Evolutionary conservation across 306 rosid genomes (phyloP).

Genomic region (Cajanus cajan): DNA sequence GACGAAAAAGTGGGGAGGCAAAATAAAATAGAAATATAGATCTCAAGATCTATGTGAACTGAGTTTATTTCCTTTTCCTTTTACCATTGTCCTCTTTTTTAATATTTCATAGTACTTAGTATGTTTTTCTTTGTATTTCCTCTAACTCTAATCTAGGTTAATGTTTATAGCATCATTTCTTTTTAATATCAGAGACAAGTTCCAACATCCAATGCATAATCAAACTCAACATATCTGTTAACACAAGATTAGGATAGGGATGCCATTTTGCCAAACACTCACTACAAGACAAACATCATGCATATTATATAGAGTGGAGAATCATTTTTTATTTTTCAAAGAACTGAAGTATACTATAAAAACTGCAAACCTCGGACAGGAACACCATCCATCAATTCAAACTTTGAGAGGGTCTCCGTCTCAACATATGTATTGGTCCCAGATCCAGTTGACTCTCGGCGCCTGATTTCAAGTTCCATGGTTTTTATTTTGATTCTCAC

Average conservation of each 20-base stretch:
- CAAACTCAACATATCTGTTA: background rate
- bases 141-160: background rate
- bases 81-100: background rate
- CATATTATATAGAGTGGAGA: background rate
- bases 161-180: background rate
- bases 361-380: conserved; percentile 66
- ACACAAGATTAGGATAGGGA: background rate
- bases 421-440: conserved; percentile 81
- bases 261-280: background rate
- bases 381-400: conserved; percentile 86
- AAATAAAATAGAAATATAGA: background rate
- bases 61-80: background rate
- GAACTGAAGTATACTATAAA: background rate
- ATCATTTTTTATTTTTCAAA: background rate
- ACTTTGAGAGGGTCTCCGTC: conserved; percentile 82
- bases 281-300: background rate
- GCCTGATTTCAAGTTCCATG: conserved; percentile 84
- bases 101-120: background rate
- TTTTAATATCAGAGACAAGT: background rate
- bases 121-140: background rate
- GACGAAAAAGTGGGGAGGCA: background rate
- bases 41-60: too few species aligned
- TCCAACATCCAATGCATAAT: background rate
- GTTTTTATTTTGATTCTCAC: conserved; percentile 82
- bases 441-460: conserved; percentile 81